These are phyloP conservation scores for Zoysia matrella DNA, from an alignment of 202 grass and related monocot species.

Conservation along the genomic window DNA sequence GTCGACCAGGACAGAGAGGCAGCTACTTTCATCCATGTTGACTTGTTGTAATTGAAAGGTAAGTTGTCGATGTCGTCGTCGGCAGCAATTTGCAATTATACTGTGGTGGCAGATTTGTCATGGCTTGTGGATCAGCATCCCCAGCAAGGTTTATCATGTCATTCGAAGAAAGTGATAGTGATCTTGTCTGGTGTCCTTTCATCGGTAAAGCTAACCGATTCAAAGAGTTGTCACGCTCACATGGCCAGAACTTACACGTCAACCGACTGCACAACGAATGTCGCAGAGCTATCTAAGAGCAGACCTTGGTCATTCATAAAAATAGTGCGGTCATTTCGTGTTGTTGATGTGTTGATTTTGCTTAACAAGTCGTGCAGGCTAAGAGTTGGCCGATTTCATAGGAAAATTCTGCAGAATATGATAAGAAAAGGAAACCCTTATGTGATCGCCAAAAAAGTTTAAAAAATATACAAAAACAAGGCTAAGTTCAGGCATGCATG, in stretches of 20 bases:
- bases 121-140: constrained; percentile 9
- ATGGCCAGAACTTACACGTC: constrained; percentile 15
- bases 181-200: constrained; percentile 28
- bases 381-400: no score
- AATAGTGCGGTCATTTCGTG: neutral
- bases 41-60: constrained; percentile 38
- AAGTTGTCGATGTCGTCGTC: constrained; percentile 38
- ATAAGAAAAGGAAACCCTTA: no score
- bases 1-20: neutral
- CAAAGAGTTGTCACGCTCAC: constrained; percentile 21
- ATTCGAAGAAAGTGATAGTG: constrained; percentile 1
- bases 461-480: no score
- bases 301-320: neutral
- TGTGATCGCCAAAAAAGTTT: no score
- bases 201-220: constrained; percentile 19
- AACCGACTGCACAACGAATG: neutral
- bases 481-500: no score
- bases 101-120: constrained; percentile 44
- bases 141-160: constrained; percentile 34
- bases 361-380: no score
- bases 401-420: no score
- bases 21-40: constrained; percentile 22
- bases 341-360: neutral
- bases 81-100: neutral
- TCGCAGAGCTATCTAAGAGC: neutral